Percentiles rank a stretch among this genome's conserved stretches.
Conservation (phyloP, 257 asterid species). For the Nyctanthes arbortristis region DNA sequence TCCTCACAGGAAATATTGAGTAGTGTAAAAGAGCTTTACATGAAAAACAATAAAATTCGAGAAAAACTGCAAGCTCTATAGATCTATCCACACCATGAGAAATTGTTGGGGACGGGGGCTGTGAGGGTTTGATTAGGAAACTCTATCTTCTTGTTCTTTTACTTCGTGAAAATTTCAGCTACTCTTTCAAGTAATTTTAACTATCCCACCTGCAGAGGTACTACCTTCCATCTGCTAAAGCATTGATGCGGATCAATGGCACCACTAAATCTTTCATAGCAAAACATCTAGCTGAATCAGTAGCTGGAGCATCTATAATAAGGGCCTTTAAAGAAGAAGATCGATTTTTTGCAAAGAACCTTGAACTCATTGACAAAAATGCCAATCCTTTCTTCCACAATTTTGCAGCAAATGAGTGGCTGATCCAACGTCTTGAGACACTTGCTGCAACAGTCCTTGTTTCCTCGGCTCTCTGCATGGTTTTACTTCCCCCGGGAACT, state of each 20-base stretch:
- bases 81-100: no score
- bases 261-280: no score
- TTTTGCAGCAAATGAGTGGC: slow-evolving; percentile 88
- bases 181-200: slow-evolving; percentile 18
- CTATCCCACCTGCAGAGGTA: slow-evolving; percentile 51
- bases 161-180: not conserved
- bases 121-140: no score
- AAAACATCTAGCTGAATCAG: no score
- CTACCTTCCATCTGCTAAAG: no score
- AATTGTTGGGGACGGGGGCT: no score
- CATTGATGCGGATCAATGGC: no score
- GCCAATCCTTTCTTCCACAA: slow-evolving; percentile 87
- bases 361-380: slow-evolving; percentile 70
- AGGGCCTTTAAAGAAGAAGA: slow-evolving; percentile 85
- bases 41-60: no score
- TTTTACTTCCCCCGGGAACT: slow-evolving; percentile 82
- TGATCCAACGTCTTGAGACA: no score
- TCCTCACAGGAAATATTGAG: no score
- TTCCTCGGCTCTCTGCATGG: slow-evolving; percentile 93
- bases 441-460: slow-evolving; percentile 75
- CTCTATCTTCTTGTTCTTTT: not conserved
- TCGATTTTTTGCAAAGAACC: slow-evolving; percentile 67
- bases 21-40: no score
- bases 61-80: no score
- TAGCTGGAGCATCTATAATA: slow-evolving; percentile 73